These are phyloP conservation scores for Kazachstania psychrophila DNA, from an alignment of 805 yeast genomes.

Conservation along the genomic window DNA sequence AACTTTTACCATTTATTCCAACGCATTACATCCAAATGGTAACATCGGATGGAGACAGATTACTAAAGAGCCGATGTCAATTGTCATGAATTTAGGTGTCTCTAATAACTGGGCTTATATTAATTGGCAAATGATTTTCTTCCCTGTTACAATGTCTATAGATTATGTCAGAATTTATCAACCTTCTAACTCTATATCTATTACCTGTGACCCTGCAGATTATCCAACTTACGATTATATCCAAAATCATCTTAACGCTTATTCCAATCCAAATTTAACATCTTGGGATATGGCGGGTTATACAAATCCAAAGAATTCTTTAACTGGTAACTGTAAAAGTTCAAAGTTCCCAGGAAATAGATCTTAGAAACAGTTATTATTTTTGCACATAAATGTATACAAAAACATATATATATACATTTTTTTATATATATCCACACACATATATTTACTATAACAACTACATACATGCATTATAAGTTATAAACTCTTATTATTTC, in stretches of 20 bases:
- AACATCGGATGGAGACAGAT: conserved; percentile 76
- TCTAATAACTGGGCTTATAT: conserved; percentile 90
- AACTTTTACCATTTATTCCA: conserved; percentile 61
- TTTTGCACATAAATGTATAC: background rate
- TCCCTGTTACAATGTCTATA: conserved; percentile 68
- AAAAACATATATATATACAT: too few species aligned
- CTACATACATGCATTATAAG: too few species aligned
- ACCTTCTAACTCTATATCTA: conserved; percentile 48
- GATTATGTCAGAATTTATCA: conserved; percentile 89
- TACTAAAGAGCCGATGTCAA: conserved; percentile 87
- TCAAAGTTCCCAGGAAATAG: conserved; percentile 11
- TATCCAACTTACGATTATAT: conserved; percentile 85
- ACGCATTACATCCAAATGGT: conserved; percentile 81
- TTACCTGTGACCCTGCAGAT: conserved; percentile 81
- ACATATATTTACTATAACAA: too few species aligned
- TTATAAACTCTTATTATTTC: too few species aligned
- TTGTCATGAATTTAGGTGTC: conserved; percentile 78
- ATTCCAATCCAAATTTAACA: conserved; percentile 60
- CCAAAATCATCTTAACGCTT: conserved; percentile 56
- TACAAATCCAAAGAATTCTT: conserved; percentile 48
- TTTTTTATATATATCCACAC: too few species aligned
- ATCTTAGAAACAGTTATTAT: background rate
- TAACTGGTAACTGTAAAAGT: conserved; percentile 43
- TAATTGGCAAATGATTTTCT: conserved; percentile 71
- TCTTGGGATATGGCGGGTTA: conserved; percentile 72